phyloP scores from a whole-genome alignment of 108 stramenopile species.

The Stephanodiscus minutulus region DNA sequence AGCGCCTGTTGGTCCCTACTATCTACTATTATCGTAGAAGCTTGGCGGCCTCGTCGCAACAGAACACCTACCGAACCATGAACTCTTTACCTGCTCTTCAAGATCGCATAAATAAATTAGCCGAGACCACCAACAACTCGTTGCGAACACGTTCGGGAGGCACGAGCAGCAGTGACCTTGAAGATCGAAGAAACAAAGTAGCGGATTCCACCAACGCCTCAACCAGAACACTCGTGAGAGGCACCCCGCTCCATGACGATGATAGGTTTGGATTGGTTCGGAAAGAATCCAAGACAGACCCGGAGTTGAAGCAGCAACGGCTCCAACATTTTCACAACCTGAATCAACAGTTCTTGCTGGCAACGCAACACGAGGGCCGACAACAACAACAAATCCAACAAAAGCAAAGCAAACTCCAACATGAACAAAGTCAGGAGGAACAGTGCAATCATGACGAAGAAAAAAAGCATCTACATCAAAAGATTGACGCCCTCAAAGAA shows the following conservation, averaged over 20 bases:
- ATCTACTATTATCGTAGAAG: too few relatives aligned
- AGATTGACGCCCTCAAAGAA: slow-evolving; percentile 4
- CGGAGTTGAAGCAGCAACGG: slow-evolving; percentile 2
- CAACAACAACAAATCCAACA: background rate
- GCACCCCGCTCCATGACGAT: too few relatives aligned
- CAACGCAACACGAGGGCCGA: background rate
- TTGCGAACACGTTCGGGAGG: background rate
- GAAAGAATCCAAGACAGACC: background rate
- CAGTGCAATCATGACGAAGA: background rate
- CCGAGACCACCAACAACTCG: background rate
- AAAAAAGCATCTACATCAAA: too few relatives aligned
- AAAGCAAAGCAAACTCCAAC: background rate
- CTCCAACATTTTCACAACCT: slow-evolving; percentile 9
- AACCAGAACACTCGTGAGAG: too few relatives aligned
- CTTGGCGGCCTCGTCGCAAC: background rate
- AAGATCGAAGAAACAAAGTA: too few relatives aligned
- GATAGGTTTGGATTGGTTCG: background rate
- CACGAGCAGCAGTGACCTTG: too few relatives aligned
- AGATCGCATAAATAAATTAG: too few relatives aligned
- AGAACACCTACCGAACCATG: background rate
- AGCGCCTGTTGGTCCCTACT: too few relatives aligned
- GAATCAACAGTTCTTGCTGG: slow-evolving; percentile 15
- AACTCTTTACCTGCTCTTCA: too few relatives aligned
- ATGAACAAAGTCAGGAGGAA: background rate
- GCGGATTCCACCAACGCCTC: too few relatives aligned